A percentile compares a stretch with the other conserved stretches of the same genome.
Evolutionary conservation across 495 filamentous ascomycete genomes (phyloP).

Genomic region (Lophiostoma macrostomum): DNA sequence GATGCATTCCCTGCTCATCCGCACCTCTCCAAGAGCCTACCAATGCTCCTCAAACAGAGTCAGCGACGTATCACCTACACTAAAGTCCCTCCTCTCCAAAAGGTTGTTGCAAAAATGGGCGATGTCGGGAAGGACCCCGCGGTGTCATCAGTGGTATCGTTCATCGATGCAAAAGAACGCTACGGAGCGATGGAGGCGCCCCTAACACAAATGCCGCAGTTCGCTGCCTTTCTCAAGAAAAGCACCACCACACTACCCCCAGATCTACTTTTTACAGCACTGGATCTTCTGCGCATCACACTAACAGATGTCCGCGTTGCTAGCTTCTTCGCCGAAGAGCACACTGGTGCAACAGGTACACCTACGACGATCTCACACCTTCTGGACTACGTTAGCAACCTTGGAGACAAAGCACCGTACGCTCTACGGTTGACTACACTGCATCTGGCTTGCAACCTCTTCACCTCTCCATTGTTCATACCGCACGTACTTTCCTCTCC

Average conservation of each 20-base stretch:
- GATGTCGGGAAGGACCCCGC: conserved; percentile 49
- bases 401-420: conserved; percentile 60
- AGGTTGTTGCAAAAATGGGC: conserved; percentile 75
- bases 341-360: conserved; percentile 37
- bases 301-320: conserved; percentile 81
- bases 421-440: conserved; percentile 76
- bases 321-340: conserved; percentile 78
- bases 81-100: conserved; percentile 80
- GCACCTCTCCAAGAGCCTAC: conserved; percentile 66
- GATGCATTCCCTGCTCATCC: conserved; percentile 77
- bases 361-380: conserved; percentile 61
- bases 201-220: conserved; percentile 56
- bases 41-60: conserved; percentile 61
- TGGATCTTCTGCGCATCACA: conserved; percentile 76
- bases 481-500: conserved; percentile 37
- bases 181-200: conserved; percentile 57
- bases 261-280: conserved; percentile 67
- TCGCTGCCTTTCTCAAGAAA: conserved; percentile 52
- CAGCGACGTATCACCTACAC: conserved; percentile 68
- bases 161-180: conserved; percentile 44
- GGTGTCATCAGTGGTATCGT: conserved; percentile 45
- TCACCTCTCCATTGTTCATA: conserved; percentile 49
- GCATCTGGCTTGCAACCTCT: conserved; percentile 63
- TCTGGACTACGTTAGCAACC: conserved; percentile 55
- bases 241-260: conserved; percentile 51